Conservation (phyloP, 257 asterid species). For the Primulina huaijiensis region DNA sequence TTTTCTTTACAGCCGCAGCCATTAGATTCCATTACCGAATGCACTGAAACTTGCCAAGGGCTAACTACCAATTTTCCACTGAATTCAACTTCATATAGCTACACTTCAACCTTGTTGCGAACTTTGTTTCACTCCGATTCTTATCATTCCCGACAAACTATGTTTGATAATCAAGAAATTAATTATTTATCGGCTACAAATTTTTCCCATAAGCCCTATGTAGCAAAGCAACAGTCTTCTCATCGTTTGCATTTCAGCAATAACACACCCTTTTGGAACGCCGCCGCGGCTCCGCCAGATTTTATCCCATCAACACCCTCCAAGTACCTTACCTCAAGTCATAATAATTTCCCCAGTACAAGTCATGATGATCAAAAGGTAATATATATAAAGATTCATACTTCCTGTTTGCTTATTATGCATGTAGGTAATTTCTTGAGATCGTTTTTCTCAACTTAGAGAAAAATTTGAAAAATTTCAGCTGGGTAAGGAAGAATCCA, state of each 20-base stretch:
- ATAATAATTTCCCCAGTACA: constrained; percentile 15
- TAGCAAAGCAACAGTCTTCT: constrained; percentile 23
- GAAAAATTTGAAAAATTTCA: constrained; percentile 18
- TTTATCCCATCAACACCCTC: constrained; percentile 37
- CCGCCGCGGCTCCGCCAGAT: constrained; percentile 27
- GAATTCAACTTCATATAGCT: constrained; percentile 31
- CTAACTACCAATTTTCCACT: constrained; percentile 23
- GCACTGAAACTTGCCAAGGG: constrained; percentile 13
- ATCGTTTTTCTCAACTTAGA: not conserved
- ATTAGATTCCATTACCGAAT: constrained; percentile 19
- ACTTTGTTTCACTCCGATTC: constrained; percentile 41
- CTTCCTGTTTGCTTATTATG: not conserved
- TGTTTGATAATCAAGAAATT: constrained; percentile 16
- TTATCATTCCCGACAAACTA: constrained; percentile 28
- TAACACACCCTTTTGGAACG: constrained; percentile 30
- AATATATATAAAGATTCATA: not conserved
- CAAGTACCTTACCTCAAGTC: constrained; percentile 32
- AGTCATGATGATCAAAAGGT: constrained; percentile 29
- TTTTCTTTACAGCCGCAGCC: constrained; percentile 23
- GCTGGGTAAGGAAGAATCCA: constrained; percentile 32
- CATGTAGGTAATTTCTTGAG: not conserved
- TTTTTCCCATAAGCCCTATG: constrained; percentile 22
- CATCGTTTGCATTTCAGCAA: constrained; percentile 31
- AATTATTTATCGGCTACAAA: constrained; percentile 30
- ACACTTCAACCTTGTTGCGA: constrained; percentile 43